Conservation (phyloP, 768 basidiomycete genomes). For the Ephemerocybe angulata region DNA sequence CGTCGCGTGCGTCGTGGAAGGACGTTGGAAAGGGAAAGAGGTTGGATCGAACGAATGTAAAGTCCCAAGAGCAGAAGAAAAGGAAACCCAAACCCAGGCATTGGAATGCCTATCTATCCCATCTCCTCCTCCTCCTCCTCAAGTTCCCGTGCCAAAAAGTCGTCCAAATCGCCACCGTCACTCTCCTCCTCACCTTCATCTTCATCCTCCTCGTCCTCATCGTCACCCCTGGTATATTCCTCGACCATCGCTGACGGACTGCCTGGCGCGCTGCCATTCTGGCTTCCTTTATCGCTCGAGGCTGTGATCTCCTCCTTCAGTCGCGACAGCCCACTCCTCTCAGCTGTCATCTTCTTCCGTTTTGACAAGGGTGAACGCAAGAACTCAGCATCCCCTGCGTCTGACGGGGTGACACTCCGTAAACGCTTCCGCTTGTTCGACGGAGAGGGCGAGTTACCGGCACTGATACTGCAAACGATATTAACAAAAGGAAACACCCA, state of each 20-base stretch:
- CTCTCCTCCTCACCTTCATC: constrained; percentile 46
- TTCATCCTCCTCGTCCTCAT: constrained; percentile 37
- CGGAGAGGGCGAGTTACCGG: constrained; percentile 37
- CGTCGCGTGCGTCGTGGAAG: no score
- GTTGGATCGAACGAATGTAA: constrained; percentile 8
- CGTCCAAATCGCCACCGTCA: constrained; percentile 58
- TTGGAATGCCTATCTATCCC: no score
- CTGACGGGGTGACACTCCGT: constrained; percentile 70
- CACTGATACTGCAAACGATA: no score
- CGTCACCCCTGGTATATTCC: constrained; percentile 16
- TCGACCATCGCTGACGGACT: constrained; percentile 5
- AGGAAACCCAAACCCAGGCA: constrained; percentile 21
- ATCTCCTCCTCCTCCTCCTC: constrained; percentile 76
- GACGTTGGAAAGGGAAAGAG: neutral
- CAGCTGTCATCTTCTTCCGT: constrained; percentile 70
- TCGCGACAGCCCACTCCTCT: constrained; percentile 60
- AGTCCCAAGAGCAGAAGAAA: constrained; percentile 9
- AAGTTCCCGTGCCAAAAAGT: constrained; percentile 77
- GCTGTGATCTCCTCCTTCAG: constrained; percentile 65
- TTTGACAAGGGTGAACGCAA: constrained; percentile 73
- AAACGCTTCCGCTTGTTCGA: constrained; percentile 72
- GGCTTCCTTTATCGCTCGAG: constrained; percentile 14
- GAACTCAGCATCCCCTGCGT: constrained; percentile 37
- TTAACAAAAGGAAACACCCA: constrained; percentile 2
- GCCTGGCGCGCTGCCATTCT: constrained; percentile 15